Conservation (phyloP, 73 alveolate genomes). For the Tetrahymena elliotti region DNA sequence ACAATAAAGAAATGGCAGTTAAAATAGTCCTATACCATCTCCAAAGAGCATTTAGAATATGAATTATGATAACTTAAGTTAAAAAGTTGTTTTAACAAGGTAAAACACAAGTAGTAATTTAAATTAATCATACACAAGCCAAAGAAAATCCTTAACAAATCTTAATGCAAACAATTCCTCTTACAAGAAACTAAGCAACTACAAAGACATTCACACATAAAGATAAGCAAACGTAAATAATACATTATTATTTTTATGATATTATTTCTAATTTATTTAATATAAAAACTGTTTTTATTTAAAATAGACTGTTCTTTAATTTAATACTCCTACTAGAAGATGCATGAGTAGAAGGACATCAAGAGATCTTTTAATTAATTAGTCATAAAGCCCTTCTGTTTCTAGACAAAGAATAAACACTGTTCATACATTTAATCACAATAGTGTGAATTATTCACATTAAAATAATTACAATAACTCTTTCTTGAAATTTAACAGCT, state of each 20-base stretch:
- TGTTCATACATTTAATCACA: background rate
- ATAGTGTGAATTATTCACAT: background rate
- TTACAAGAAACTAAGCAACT: background rate
- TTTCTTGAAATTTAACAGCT: background rate
- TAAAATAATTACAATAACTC: background rate
- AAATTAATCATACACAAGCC: background rate
- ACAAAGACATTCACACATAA: background rate
- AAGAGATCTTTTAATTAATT: background rate
- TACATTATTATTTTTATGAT: background rate
- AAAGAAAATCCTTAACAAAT: background rate
- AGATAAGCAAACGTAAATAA: background rate
- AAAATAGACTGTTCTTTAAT: background rate
- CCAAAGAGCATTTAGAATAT: background rate
- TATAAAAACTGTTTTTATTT: background rate
- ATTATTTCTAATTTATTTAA: background rate
- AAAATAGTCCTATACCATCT: background rate
- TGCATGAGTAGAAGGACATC: background rate
- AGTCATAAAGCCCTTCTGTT: background rate
- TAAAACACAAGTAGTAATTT: background rate
- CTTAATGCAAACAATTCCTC: background rate
- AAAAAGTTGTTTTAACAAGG: background rate
- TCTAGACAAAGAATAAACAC: background rate
- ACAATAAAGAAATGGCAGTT: background rate
- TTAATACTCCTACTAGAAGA: background rate
- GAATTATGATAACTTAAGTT: background rate